Conservation (phyloP, 257 asterid genomes). For the Agastache rugosa region DNA sequence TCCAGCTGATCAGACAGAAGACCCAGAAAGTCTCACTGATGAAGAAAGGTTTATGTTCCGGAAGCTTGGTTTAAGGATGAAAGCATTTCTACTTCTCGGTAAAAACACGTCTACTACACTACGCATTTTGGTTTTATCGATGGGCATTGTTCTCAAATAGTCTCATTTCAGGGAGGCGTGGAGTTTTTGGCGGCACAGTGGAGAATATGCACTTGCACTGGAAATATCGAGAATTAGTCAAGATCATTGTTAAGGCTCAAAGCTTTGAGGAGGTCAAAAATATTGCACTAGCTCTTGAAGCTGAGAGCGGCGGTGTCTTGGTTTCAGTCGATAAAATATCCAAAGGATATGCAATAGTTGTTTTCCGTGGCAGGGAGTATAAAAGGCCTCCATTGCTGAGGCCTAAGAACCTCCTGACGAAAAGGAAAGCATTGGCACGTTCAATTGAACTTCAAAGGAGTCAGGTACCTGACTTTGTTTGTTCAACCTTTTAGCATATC, state of each 20-base stretch:
- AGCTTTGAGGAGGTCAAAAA: conserved; percentile 71
- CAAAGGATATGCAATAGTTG: conserved; percentile 89
- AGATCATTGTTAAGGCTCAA: conserved; percentile 82
- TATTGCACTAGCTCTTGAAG: conserved; percentile 89
- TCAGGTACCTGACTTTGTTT: conserved; percentile 56
- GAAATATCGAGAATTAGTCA: conserved; percentile 92
- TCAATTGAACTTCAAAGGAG: conserved; percentile 96
- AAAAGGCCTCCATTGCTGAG: conserved; percentile 71
- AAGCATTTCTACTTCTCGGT: conserved; percentile 97
- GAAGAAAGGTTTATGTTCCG: conserved; percentile 98
- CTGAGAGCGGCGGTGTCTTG: conserved; percentile 95
- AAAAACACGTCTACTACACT: conserved; percentile 31
- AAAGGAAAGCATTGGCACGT: conserved; percentile 95
- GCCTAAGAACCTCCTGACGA: conserved; percentile 91
- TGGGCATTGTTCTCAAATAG: conserved; percentile 26
- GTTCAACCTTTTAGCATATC: neutral
- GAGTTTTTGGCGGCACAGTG: conserved; percentile 95
- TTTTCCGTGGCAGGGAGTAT: conserved; percentile 89
- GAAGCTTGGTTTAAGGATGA: conserved; percentile 96
- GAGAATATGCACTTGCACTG: conserved; percentile 99
- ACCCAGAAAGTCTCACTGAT: conserved; percentile 74
- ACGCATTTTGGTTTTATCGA: conserved; percentile 28
- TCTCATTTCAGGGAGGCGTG: conserved; percentile 86
- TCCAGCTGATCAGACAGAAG: conserved; percentile 71
- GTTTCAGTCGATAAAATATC: conserved; percentile 94